These are phyloP conservation scores for Komagataella pseudopastoris DNA, from an alignment of 805 yeast species.

Conservation along the genomic window DNA sequence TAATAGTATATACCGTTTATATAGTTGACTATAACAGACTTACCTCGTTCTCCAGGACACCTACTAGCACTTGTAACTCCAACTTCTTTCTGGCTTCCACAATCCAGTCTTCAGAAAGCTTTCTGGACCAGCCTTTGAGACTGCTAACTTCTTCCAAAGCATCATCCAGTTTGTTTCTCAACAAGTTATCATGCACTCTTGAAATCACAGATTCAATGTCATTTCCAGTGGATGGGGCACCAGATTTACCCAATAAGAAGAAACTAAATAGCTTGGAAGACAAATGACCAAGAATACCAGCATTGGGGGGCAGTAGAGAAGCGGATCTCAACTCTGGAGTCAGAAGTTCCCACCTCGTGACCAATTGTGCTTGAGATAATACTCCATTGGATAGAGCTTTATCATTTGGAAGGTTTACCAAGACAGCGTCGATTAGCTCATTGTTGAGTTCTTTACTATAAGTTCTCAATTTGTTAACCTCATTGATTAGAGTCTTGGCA, in stretches of 20 bases:
- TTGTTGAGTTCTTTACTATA: constrained; percentile 23
- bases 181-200: constrained; percentile 64
- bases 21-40: background rate
- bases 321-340: constrained; percentile 82
- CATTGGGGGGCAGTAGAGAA: constrained; percentile 83
- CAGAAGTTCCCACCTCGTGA: constrained; percentile 67
- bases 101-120: constrained; percentile 86
- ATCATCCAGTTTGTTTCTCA: constrained; percentile 62
- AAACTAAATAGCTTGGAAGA: constrained; percentile 68
- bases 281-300: constrained; percentile 88
- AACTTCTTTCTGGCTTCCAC: constrained; percentile 77
- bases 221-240: constrained; percentile 54
- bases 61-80: constrained; percentile 74
- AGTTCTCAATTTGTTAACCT: constrained; percentile 20
- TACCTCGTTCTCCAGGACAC: constrained; percentile 53
- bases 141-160: constrained; percentile 90
- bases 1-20: background rate
- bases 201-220: constrained; percentile 86
- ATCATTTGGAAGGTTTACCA: constrained; percentile 29
- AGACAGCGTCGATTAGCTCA: constrained; percentile 22
- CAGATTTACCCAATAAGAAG: constrained; percentile 65
- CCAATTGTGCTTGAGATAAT: constrained; percentile 63
- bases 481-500: constrained; percentile 22
- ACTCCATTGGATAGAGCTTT: constrained; percentile 40
- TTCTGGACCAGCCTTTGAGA: constrained; percentile 87